phyloP scores from a whole-genome alignment of 2,329 filamentous ascomycete species.

The Aspergillus pseudonomiae region DNA sequence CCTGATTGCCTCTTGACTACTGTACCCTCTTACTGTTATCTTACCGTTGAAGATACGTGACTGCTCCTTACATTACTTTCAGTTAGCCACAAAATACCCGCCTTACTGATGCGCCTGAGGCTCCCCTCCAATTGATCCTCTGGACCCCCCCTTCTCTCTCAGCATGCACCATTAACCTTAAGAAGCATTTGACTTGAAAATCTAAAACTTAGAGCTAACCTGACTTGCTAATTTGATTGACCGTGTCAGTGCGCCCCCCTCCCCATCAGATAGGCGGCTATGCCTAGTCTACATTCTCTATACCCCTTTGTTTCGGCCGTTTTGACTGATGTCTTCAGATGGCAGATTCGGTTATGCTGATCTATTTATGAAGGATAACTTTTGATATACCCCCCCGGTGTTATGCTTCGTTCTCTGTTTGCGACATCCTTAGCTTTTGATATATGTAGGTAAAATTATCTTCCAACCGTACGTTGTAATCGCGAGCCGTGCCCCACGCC shows the following conservation, averaged over 20 bases:
- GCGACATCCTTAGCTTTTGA: neutral
- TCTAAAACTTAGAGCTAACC: neutral
- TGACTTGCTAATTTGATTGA: neutral
- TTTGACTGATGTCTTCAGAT: neutral
- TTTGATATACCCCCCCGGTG: neutral
- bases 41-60: neutral
- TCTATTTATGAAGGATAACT: neutral
- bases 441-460: neutral
- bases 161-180: neutral
- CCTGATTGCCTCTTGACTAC: neutral
- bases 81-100: neutral
- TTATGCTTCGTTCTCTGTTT: neutral
- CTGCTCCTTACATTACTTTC: slow-evolving; percentile 1
- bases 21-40: neutral
- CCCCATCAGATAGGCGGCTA: neutral
- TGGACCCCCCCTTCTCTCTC: neutral
- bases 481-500: neutral
- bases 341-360: slow-evolving; percentile 1
- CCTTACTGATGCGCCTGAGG: neutral
- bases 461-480: neutral
- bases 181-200: slow-evolving; percentile 3
- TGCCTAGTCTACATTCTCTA: neutral
- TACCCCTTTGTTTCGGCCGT: neutral
- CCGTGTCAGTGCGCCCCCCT: neutral
- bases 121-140: neutral